A percentile compares a stretch with the other conserved stretches of the same genome.
Evolutionary conservation across 805 yeast species (phyloP).

Genomic region (Saccharomycopsis javanensis): DNA sequence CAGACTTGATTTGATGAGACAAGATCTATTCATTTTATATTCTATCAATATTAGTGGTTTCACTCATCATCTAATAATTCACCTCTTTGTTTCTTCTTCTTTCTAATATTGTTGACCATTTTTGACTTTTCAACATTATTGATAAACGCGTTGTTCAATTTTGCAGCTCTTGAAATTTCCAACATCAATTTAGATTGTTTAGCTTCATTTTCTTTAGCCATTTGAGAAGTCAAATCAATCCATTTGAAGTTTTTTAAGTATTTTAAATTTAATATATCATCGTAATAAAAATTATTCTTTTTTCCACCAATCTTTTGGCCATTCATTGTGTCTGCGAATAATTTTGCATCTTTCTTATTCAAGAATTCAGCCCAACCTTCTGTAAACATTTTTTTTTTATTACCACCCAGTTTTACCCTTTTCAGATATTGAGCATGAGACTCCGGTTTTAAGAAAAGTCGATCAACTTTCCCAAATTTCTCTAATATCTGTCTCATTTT

Average conservation of each 20-base stretch:
- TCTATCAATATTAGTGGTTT: not conserved
- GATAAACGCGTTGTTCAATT: conserved; percentile 75
- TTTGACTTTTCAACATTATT: conserved; percentile 79
- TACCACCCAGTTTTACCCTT: conserved; percentile 82
- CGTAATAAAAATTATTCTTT: conserved; percentile 83
- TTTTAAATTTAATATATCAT: conserved; percentile 85
- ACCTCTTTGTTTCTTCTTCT: conserved; percentile 33
- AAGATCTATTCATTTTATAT: not conserved
- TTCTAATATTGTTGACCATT: conserved; percentile 60
- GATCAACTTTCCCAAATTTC: conserved; percentile 79
- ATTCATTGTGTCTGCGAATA: conserved; percentile 77
- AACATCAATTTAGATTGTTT: conserved; percentile 81
- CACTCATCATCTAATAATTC: conserved; percentile 22
- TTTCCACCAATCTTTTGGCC: conserved; percentile 89
- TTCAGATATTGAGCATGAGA: conserved; percentile 51
- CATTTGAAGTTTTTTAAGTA: conserved; percentile 90
- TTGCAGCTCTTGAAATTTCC: conserved; percentile 82
- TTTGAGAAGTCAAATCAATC: conserved; percentile 89
- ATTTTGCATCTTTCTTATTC: conserved; percentile 76
- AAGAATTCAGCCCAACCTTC: conserved; percentile 97
- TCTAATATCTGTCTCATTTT: conserved; percentile 74
- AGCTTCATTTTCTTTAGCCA: conserved; percentile 79
- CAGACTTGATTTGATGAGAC: no score
- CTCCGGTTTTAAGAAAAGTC: conserved; percentile 83
- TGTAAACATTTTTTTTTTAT: conserved; percentile 73